Evolutionary conservation across 352 stramenopile genomes (phyloP), one percentile per base, ranked within the genome.

Genomic region (Phytophthora sp.): DNA sequence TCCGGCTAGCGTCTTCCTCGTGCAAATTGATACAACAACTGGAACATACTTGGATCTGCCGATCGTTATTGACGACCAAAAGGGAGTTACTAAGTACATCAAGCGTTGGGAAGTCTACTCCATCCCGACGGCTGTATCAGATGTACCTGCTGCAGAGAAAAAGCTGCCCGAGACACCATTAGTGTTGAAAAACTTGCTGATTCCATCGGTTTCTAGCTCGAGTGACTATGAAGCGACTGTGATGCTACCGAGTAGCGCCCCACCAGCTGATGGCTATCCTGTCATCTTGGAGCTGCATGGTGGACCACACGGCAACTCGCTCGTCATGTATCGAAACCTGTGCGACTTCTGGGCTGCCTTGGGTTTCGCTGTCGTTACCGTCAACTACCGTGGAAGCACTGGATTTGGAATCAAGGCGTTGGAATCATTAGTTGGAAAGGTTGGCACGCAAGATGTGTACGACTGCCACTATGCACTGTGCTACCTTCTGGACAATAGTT

Each of bases 331-430:
- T 73, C 73, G 93, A 31, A 76, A 84, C 24, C 77, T 90, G 47
- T 98, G 93, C 71, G 88, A 94, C 13, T 98, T 91, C 71, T 87
- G 98, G 24, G 85, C 92, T 60, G 88, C 83, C 13, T 63, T 93
- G 26, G 82, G 90, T 20, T 98, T 98, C 70, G 94, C 90, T 5
- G 80, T 98, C 54, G 73, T 99, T 30, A 88, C 77, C 2, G 93
- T 98, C 15, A 99, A 99, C 79, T 99, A 98, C 74, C 84, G 96
- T 44, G 97, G 97, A n/a, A 98, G 89, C 16, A 98, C 84, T 18
- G 97, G 96, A 21, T 99, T 98, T 71, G 96, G 97, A 6, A 80
- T 94, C 31, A 69, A 80, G n/a, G 58, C 90, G 35, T 64, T 98
- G 13, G 85, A 98, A 59, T 97, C 88, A 30, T 77, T 98, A 21